phyloP scores from a whole-genome alignment of 1,284 basidiomycete genomes.

The Ustilago trichophora region DNA sequence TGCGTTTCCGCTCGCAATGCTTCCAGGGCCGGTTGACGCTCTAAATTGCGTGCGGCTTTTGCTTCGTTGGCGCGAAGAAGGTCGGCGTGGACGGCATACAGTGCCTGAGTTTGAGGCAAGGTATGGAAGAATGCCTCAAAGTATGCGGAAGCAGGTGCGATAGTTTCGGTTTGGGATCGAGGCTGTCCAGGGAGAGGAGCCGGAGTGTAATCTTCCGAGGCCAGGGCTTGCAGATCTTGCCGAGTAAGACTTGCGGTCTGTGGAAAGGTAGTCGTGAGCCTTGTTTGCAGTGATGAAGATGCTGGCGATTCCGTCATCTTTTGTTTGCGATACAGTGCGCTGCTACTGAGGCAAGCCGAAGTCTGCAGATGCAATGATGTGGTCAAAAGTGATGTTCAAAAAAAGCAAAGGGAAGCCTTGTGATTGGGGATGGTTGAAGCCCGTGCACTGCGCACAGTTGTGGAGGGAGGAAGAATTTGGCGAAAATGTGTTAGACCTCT shows the following conservation, averaged over 20 bases:
- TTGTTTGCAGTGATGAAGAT: slow-evolving; percentile 24
- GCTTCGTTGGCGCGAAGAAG: slow-evolving; percentile 46
- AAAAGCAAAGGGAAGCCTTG: too few species aligned
- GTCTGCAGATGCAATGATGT: too few species aligned
- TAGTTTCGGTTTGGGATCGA: slow-evolving; percentile 5
- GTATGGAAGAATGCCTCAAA: slow-evolving; percentile 55
- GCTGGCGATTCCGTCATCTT: slow-evolving; percentile 27
- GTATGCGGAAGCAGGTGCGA: slow-evolving; percentile 18
- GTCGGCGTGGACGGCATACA: slow-evolving; percentile 39
- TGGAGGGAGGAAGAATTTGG: too few species aligned
- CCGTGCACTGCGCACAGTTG: too few species aligned
- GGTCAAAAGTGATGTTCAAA: too few species aligned
- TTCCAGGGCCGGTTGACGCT: slow-evolving; percentile 51
- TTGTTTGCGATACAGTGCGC: background rate
- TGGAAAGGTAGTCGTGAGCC: slow-evolving; percentile 53
- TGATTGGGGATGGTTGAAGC: too few species aligned
- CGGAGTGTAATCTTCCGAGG: slow-evolving; percentile 19
- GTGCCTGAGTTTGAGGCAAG: slow-evolving; percentile 38
- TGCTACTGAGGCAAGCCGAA: too few species aligned
- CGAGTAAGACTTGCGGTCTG: slow-evolving; percentile 38
- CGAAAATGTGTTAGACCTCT: too few species aligned
- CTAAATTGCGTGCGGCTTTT: slow-evolving; percentile 50
- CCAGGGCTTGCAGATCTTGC: slow-evolving; percentile 49
- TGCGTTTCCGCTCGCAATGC: slow-evolving; percentile 54
- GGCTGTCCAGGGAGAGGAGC: background rate